A percentile compares a stretch with the other conserved stretches of the same genome.
Evolutionary conservation across 176 grass and related monocot genomes (phyloP).

Genomic region (Dendrocalamus sinicus): DNA sequence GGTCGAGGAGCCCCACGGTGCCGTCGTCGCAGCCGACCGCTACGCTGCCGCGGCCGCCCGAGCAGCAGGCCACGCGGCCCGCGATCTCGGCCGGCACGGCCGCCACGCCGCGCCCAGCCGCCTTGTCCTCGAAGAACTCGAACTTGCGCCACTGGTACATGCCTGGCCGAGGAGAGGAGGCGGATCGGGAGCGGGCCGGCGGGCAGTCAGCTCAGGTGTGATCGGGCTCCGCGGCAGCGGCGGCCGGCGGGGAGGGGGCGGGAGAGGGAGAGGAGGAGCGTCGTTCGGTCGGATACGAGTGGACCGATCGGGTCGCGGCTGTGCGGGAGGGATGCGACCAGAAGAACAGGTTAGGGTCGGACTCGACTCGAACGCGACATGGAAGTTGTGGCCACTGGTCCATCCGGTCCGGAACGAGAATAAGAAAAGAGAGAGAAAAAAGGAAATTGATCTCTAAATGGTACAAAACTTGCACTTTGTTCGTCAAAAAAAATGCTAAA

Average conservation of each 20-base stretch:
- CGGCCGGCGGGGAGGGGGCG: background rate
- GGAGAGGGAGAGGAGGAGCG: background rate
- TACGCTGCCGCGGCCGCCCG: constrained; percentile 74
- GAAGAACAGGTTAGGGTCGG: background rate
- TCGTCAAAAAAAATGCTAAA: too few species aligned
- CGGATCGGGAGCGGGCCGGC: constrained; percentile 11
- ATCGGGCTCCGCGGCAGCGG: constrained; percentile 38
- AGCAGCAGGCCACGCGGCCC: constrained; percentile 71
- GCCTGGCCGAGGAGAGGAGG: background rate
- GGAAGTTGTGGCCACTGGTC: background rate
- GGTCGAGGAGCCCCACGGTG: constrained; percentile 74
- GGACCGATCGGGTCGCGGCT: background rate
- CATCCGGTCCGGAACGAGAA: background rate
- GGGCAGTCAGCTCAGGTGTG: background rate
- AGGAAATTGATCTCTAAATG: too few species aligned
- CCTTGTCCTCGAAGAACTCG: constrained; percentile 96
- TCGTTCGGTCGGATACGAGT: background rate
- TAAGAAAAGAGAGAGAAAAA: too few species aligned
- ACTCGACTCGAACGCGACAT: background rate
- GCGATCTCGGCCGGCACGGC: constrained; percentile 74
- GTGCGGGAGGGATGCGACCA: background rate
- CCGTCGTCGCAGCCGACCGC: constrained; percentile 87
- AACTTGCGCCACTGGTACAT: constrained; percentile 96
- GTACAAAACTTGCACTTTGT: too few species aligned
- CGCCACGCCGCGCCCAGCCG: constrained; percentile 49